Evolutionary conservation across 83 land plant species (phyloP).

Genomic region (Thuja plicata): DNA sequence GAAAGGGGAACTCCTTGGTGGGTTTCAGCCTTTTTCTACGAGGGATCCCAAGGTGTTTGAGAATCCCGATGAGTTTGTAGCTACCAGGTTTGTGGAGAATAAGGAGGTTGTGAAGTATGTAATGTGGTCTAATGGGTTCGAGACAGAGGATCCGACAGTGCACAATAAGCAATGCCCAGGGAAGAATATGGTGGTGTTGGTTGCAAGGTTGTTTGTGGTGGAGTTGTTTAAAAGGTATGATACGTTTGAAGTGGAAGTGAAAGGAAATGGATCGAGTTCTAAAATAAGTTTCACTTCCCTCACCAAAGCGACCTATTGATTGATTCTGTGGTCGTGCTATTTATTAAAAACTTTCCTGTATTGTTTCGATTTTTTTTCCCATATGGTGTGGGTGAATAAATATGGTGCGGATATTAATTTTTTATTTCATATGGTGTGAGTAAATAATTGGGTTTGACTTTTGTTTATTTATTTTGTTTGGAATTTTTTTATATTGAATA

Average conservation of each 20-base stretch:
- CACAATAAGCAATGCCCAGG: conserved; percentile 1
- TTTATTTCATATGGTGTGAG: too few relatives aligned
- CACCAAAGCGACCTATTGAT: background rate
- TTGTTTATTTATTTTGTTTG: too few relatives aligned
- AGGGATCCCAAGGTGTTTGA: conserved; percentile 24
- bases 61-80: conserved; percentile 9
- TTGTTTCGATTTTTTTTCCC: too few relatives aligned
- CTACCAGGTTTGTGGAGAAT: conserved; percentile 16
- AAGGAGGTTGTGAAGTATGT: conserved; percentile 13
- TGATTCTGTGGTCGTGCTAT: too few relatives aligned
- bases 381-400: too few relatives aligned
- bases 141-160: background rate
- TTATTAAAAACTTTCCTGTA: too few relatives aligned
- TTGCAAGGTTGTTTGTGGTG: background rate
- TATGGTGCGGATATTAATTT: too few relatives aligned
- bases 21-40: conserved; percentile 17
- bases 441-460: too few relatives aligned
- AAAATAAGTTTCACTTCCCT: background rate
- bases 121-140: conserved; percentile 17
- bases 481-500: too few relatives aligned
- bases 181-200: background rate
- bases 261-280: background rate
- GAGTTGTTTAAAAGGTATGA: conserved; percentile 1
- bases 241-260: background rate
- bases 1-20: conserved; percentile 22